Percentiles rank a stretch among this genome's conserved stretches.
Evolutionary conservation across 345 rosid species (phyloP).

Genomic region (Citrus sp.): DNA sequence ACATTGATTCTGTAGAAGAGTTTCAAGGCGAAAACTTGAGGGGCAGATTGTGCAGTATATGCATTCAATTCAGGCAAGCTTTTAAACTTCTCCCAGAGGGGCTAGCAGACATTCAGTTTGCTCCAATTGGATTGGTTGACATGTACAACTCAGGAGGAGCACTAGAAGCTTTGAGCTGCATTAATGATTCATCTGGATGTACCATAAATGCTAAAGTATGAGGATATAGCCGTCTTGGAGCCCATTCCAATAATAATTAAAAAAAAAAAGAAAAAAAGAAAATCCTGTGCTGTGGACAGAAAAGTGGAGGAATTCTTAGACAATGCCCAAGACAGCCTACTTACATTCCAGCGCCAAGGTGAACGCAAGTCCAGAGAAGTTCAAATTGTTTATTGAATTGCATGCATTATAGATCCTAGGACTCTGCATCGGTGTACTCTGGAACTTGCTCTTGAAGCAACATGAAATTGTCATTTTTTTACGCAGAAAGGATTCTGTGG

Average conservation of each 20-base stretch:
- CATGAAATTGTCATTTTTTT: neutral
- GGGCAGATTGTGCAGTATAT: constrained; percentile 21
- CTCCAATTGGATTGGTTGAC: constrained; percentile 31
- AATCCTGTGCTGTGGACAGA: neutral
- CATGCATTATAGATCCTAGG: neutral
- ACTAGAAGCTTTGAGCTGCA: constrained; percentile 4
- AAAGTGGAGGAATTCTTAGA: neutral
- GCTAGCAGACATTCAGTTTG: constrained; percentile 18
- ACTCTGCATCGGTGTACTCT: neutral
- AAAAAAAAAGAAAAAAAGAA: neutral
- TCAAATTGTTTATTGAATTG: neutral
- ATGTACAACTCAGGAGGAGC: constrained; percentile 32
- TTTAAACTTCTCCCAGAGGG: neutral
- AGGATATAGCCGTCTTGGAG: constrained; percentile 16
- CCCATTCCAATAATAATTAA: neutral
- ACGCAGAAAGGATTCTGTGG: neutral
- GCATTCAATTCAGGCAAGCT: constrained; percentile 13
- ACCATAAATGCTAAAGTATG: neutral
- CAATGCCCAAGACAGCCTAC: neutral
- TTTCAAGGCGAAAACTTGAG: constrained; percentile 12
- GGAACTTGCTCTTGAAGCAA: neutral
- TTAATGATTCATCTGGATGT: neutral
- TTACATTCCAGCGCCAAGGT: constrained; percentile 9
- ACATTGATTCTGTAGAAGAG: constrained; percentile 14
- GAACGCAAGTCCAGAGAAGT: neutral